Evolutionary conservation across 2,329 filamentous ascomycete species (phyloP), one percentile per base, ranked within the genome.

Genomic region (Cercospora zeina): DNA sequence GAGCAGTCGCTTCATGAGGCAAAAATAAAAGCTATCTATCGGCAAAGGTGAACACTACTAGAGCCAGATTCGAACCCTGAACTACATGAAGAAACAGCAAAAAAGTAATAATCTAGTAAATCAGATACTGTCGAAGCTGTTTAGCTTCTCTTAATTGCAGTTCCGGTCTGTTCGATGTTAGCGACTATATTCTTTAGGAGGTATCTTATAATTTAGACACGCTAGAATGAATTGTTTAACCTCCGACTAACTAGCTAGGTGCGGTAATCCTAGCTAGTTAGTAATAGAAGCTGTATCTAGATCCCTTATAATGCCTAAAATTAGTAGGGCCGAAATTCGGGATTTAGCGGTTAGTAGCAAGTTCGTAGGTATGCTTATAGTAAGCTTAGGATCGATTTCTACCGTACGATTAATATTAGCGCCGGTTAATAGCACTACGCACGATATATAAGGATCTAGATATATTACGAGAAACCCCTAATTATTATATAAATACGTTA

Each of bases 261-360:
- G 6, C 11, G 42, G 11, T 11, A 27, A 10, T 49, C 42, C 42
- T 10, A 49, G 14, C 42, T 49, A 21, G 24, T 49, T 49, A 21
- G 42, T 30, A 21, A 49, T 9, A 30, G 42, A 49, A 49, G 11
- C 6, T 3, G 21, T 14, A 49, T 19, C 24, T 49, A 8, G 2
- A 49, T 49, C 42, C 42, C 13, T 49, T 30, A 49, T 49, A n/a
- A 49, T 49, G 42, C 42, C 42, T 49, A n/a, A 49, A 27, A 9
- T 27, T 21, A 45, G 19, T 21, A 49, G 42, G 21, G 21, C 42
- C 21, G 42, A 49, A 21, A 27, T 49, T 27, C 21, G 42, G 42
- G 11, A 49, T 21, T 24, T 49, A 11, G 42, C 21, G 4, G 14
- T 49, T 11, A 30, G 21, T 21, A 21, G 21, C 21, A 27, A 49